Conservation (phyloP, 139 green algal genomes). For the Eudorina sp. region DNA sequence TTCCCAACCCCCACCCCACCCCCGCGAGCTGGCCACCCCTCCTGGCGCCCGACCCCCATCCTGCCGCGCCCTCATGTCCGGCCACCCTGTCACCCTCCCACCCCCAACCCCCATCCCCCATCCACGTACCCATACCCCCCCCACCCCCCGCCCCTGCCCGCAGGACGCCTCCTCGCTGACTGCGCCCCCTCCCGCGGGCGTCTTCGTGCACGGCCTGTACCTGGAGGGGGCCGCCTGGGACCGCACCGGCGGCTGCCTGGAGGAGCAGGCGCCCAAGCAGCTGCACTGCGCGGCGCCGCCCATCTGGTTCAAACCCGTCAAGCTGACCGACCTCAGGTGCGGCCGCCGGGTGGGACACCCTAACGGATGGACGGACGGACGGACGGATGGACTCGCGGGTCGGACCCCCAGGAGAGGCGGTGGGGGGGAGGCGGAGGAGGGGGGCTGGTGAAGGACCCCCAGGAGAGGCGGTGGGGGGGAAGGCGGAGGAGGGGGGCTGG, state of each 20-base stretch:
- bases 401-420: too few species aligned
- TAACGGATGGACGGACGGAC: too few species aligned
- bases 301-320: constrained; percentile 77
- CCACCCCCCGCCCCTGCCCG: not conserved
- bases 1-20: not conserved
- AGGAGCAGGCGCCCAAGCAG: constrained; percentile 68
- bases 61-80: not conserved
- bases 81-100: not conserved
- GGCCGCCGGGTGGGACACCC: too few species aligned
- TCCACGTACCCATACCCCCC: too few species aligned
- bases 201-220: constrained; percentile 71
- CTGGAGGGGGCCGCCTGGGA: constrained; percentile 78
- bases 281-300: constrained; percentile 65
- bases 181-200: constrained; percentile 21
- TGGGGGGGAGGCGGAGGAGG: too few species aligned
- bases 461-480: too few species aligned
- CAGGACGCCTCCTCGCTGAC: constrained; percentile 10
- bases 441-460: too few species aligned
- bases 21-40: too few species aligned
- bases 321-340: constrained; percentile 54
- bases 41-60: too few species aligned
- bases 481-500: too few species aligned
- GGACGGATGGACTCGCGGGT: too few species aligned
- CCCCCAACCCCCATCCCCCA: not conserved
- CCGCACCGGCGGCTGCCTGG: constrained; percentile 38